Percentiles rank a stretch among this genome's conserved stretches.
phyloP scores from a whole-genome alignment of 805 yeast species.

The Teunomyces gatunensis region DNA sequence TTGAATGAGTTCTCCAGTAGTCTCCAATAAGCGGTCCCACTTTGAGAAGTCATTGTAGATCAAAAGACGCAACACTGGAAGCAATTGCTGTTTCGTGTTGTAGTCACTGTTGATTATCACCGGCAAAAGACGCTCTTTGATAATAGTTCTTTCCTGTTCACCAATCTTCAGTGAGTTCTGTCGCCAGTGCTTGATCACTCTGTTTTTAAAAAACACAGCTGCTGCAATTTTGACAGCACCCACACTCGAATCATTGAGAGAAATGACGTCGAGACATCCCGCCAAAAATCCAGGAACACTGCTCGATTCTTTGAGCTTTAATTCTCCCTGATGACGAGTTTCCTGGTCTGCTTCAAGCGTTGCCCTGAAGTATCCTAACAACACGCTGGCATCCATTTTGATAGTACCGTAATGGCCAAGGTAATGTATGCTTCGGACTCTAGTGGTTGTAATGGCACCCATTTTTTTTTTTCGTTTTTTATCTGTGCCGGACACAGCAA shows the following conservation, averaged over 20 bases:
- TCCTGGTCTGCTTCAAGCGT: conserved; percentile 68
- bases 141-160: conserved; percentile 68
- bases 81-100: conserved; percentile 29
- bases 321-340: conserved; percentile 68
- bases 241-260: conserved; percentile 35
- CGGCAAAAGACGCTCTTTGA: conserved; percentile 65
- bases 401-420: background rate
- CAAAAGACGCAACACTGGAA: conserved; percentile 19
- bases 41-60: conserved; percentile 33
- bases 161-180: conserved; percentile 41
- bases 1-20: conserved; percentile 32
- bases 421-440: background rate
- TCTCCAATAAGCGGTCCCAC: conserved; percentile 36
- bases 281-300: conserved; percentile 69
- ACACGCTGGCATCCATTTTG: conserved; percentile 62
- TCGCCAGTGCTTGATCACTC: conserved; percentile 63
- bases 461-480: conserved; percentile 2
- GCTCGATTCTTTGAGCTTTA: conserved; percentile 57
- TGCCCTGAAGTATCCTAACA: conserved; percentile 75
- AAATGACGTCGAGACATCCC: conserved; percentile 76
- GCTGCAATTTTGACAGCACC: conserved; percentile 58
- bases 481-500: background rate
- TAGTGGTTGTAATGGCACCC: background rate
- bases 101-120: conserved; percentile 42
- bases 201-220: conserved; percentile 80